Evolutionary conservation across 345 rosid genomes (phyloP), one percentile per base, ranked within the genome.

Genomic region (Clarkia xantiana): DNA sequence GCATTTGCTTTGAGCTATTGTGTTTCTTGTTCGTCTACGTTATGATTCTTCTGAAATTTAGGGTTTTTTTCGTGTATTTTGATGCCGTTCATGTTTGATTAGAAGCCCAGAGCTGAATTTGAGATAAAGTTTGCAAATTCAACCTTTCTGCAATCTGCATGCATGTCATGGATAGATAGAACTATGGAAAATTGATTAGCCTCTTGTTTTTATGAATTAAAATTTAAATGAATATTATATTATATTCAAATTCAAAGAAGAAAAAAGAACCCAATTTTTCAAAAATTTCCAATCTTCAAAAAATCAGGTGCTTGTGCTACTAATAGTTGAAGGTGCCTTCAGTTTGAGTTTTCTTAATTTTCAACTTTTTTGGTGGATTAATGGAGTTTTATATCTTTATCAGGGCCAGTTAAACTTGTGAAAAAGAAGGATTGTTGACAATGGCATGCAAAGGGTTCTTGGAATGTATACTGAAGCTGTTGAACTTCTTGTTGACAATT

Each of bases 381-480:
- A 22, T 22, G 2, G 25, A 22, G 2, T 22, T 5, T 22, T 22
- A 2, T 22, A 22, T 22, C 25, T 5, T 2, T 22, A 22, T 22
- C 25, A 22, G 25, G 42, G 17, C 18, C 14, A 9, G 11, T n/a
- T 13, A 29, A 29, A 29, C 36, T 29, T 29, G 36, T 29, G 25
- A 29, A 29, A 29, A 29, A 29, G 42, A 34, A 41, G 18, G 2
- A 29, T n/a, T 10, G 13, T 16, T 9, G 44, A 53, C 14, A 14
- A 50, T 59, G 63, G 51, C 57, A 12, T 86, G 85, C 75, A 76
- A 65, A 63, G 83, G 93, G 47, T 91, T 58, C 70, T 69, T 80
- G 50, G 89, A 71, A 58, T 91, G 96, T 70, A 62, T 86, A 54
- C 54, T 91, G 67, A 86, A 81, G 87, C 74, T 91, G 48, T 62